A percentile compares a stretch with the other conserved stretches of the same genome.
phyloP scores from a whole-genome alignment of 2,329 filamentous ascomycete species.

The Penicillium sp. region DNA sequence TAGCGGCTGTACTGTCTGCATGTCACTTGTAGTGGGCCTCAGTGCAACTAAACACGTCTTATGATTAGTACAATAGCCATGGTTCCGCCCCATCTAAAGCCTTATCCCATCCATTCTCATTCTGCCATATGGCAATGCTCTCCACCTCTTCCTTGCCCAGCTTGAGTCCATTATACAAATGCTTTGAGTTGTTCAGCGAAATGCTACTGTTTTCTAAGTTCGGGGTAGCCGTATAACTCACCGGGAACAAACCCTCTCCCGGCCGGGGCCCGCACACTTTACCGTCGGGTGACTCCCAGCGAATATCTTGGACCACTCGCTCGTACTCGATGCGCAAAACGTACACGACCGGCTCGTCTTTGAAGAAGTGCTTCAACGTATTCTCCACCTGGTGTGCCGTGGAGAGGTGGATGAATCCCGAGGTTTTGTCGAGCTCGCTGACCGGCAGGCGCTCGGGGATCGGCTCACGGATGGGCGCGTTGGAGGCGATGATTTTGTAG shows the following conservation, averaged over 20 bases:
- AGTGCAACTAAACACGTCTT: conserved; percentile 1
- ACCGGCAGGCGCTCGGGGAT: conserved; percentile 35
- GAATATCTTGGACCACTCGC: conserved; percentile 26
- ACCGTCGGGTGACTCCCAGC: conserved; percentile 38
- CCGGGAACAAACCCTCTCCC: conserved; percentile 39
- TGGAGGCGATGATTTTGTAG: conserved; percentile 40
- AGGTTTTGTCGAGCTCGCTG: conserved; percentile 35
- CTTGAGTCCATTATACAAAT: conserved; percentile 38
- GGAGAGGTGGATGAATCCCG: conserved; percentile 40
- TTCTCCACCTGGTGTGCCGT: conserved; percentile 37
- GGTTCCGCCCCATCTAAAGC: conserved; percentile 31
- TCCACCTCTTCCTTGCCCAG: conserved; percentile 37
- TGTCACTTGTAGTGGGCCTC: not conserved
- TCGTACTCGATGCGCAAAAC: conserved; percentile 36
- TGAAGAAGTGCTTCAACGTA: conserved; percentile 38
- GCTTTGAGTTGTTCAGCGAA: conserved; percentile 20
- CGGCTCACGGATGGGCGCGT: conserved; percentile 33
- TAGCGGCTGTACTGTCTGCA: not conserved
- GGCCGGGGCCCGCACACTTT: conserved; percentile 35
- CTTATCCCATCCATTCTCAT: conserved; percentile 37
- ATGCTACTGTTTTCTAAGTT: not conserved
- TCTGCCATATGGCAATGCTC: conserved; percentile 37
- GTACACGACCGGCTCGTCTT: conserved; percentile 36
- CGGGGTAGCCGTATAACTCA: conserved; percentile 19
- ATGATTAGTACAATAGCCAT: conserved; percentile 34